Percentiles rank a stretch among this genome's conserved stretches.
phyloP scores from a whole-genome alignment of 805 yeast species.

The Nakazawaea holstii region DNA sequence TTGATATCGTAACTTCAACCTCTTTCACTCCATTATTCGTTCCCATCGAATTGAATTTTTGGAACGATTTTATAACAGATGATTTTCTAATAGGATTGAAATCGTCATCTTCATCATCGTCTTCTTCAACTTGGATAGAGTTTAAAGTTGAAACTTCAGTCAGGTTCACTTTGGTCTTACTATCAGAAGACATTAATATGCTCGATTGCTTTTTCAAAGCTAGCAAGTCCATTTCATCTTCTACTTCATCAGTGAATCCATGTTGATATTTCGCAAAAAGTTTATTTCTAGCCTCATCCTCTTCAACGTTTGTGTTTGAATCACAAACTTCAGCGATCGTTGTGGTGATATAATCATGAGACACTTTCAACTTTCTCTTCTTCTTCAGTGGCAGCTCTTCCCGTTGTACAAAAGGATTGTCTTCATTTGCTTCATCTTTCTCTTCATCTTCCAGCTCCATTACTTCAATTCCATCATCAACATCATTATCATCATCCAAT shows the following conservation, averaged over 20 bases:
- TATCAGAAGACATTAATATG: conserved; percentile 20
- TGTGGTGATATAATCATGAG: conserved; percentile 50
- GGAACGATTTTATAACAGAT: conserved; percentile 38
- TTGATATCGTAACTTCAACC: conserved; percentile 46
- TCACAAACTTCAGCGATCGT: conserved; percentile 48
- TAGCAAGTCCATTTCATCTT: conserved; percentile 30
- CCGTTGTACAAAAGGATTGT: conserved; percentile 4
- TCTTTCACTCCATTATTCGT: conserved; percentile 35
- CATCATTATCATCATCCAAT: conserved; percentile 20
- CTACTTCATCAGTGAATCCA: conserved; percentile 30
- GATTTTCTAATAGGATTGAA: conserved; percentile 30
- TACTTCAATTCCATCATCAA: conserved; percentile 20
- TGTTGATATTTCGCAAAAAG: conserved; percentile 29
- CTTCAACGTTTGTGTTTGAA: conserved; percentile 25
- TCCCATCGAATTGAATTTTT: conserved; percentile 24
- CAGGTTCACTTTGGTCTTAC: too few species aligned
- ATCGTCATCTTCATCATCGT: conserved; percentile 27
- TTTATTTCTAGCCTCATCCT: conserved; percentile 22
- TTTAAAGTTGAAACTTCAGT: too few species aligned
- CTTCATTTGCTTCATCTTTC: conserved; percentile 14
- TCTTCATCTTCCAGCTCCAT: conserved; percentile 20
- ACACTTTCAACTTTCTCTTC: conserved; percentile 34
- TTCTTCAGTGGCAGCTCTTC: conserved; percentile 16
- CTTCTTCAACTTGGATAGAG: conserved; percentile 18
- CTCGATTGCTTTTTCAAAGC: conserved; percentile 32